Evolutionary conservation across 176 grass and related monocot species (phyloP), one percentile per base, ranked within the genome.

Genomic region (Carex parvula): DNA sequence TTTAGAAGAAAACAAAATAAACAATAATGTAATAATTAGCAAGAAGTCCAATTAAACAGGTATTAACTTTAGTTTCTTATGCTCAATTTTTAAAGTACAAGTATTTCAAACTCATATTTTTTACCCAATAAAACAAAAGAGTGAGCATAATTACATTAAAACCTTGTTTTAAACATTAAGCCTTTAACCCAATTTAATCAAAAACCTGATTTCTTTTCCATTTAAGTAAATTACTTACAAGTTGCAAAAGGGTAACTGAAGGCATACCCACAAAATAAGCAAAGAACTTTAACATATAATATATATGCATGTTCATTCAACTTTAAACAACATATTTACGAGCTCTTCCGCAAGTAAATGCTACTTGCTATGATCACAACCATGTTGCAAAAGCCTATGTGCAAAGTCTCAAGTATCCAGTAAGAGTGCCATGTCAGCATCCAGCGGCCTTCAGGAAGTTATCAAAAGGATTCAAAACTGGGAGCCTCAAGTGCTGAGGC

Each of bases 391-490:
- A 64, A 81, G 33, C 9, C 59, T 64, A 48, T 64, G 60, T 62
- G 60, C 56, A 81, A 62, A 29, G 59, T 24, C 33, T 64, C 58
- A 63, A 42, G 18, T 81, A 64, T 44, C 30, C 22, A 18, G 24
- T 29, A 4, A 32, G 72, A 21, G 37, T 83, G 60, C 50, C 73
- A 76, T 83, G 35, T 91, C 82, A 97, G 83, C 87, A 91, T 30
- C 90, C 84, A 60, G 90, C 84, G 22, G 84, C 68, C 69, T 88
- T 72, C 12, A 92, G 85, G 76, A 97, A 97, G 64, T 87, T 88
- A 39, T 97, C 94, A 22, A 92, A 97, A 10, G 94, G 92, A 84
- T 84, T 92, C 65, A 92, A 65, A 37, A 90, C 89, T 17, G 94
- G 94, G 5, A 97, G 86, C 84, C 85, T 92, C 80, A 82, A 97